A percentile compares a stretch with the other conserved stretches of the same genome.
Conservation (phyloP, 2,329 filamentous ascomycete genomes). For the Atkinsonella texensis region DNA sequence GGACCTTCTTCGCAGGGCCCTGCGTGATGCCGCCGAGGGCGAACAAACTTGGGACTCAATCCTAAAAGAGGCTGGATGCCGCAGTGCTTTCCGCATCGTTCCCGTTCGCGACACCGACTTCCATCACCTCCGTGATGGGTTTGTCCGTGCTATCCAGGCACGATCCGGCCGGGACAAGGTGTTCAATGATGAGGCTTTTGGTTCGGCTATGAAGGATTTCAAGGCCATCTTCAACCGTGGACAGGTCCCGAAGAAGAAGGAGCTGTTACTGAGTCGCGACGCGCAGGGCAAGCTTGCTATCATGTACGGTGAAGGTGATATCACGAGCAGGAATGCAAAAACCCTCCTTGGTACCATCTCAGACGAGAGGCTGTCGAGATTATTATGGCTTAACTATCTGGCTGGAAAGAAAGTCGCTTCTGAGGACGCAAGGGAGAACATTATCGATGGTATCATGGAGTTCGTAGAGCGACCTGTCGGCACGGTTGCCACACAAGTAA, state of each 20-base stretch:
- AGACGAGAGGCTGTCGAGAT: conserved; percentile 69
- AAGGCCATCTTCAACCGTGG: conserved; percentile 71
- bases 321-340: conserved; percentile 30
- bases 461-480: conserved; percentile 82
- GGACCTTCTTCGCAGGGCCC: conserved; percentile 51
- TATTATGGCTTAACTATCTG: conserved; percentile 85
- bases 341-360: conserved; percentile 54
- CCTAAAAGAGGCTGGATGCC: conserved; percentile 52
- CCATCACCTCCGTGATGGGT: conserved; percentile 80
- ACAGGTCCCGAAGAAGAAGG: conserved; percentile 67
- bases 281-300: conserved; percentile 53
- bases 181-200: conserved; percentile 64
- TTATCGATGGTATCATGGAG: conserved; percentile 78
- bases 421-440: conserved; percentile 65
- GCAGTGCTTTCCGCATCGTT: conserved; percentile 70
- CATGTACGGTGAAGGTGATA: conserved; percentile 52
- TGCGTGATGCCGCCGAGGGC: conserved; percentile 58
- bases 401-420: conserved; percentile 79
- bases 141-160: conserved; percentile 72
- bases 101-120: conserved; percentile 94
- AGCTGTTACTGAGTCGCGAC: conserved; percentile 62
- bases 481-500: conserved; percentile 70
- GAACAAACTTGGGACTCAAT: conserved; percentile 65
- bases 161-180: conserved; percentile 47
- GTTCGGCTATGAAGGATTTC: conserved; percentile 62